These are phyloP conservation scores for Suhomyces sp. DNA, from an alignment of 805 yeast genomes.

Conservation along the genomic window DNA sequence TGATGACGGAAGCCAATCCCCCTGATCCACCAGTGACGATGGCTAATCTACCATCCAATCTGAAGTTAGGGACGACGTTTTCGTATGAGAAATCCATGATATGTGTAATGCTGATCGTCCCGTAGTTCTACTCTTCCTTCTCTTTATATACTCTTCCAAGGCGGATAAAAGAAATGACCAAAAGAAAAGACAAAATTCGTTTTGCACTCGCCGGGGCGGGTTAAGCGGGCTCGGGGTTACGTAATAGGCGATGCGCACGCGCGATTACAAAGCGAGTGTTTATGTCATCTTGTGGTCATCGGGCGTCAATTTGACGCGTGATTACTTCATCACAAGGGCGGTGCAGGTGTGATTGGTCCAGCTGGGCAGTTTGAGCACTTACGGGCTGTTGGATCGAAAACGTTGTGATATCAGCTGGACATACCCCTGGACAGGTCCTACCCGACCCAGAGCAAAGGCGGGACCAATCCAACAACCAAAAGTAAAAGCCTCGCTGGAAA, in stretches of 20 bases:
- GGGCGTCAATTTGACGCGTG: neutral
- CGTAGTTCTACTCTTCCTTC: neutral
- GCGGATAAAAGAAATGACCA: neutral
- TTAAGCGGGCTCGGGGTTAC: neutral
- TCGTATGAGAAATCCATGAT: slow-evolving; percentile 31
- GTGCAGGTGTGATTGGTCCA: neutral
- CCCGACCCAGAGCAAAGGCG: neutral
- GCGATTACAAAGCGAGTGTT: neutral
- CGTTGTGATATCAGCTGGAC: neutral
- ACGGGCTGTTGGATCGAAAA: neutral
- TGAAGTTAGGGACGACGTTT: slow-evolving; percentile 58
- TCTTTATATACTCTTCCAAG: neutral
- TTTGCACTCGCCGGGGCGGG: neutral
- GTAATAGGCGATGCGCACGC: neutral
- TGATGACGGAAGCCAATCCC: slow-evolving; percentile 63
- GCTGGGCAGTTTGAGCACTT: neutral
- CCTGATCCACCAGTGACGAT: slow-evolving; percentile 82
- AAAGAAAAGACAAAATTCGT: neutral
- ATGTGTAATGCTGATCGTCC: neutral
- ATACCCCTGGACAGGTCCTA: neutral
- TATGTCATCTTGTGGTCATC: slow-evolving; percentile 1
- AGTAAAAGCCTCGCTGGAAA: neutral
- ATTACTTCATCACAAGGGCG: neutral
- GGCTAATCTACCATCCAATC: slow-evolving; percentile 69
- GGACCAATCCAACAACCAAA: neutral